Evolutionary conservation across 495 filamentous ascomycete genomes (phyloP), one percentile per base, ranked within the genome.

Genomic region (Cercophora newfieldiana): DNA sequence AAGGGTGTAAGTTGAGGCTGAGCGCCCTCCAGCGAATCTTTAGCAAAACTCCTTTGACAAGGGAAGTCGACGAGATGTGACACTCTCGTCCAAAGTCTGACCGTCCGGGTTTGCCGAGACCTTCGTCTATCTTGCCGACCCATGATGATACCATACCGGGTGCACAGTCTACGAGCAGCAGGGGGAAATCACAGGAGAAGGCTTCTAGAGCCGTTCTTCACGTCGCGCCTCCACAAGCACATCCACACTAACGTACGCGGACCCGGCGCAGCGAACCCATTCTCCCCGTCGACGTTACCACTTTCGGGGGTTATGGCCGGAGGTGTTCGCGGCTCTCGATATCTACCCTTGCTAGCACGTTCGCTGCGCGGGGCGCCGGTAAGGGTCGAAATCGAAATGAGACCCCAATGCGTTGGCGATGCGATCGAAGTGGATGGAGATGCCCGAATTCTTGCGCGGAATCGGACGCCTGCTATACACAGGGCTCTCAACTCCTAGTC

Each of bases 321-420:
- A 37, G 21, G 21, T 29, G 55, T 58, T 33, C 48, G 26, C 12
- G 60, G 26, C 25, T 58, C 55, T 19, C 26, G 26, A 33, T 3
- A 7, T 14, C 25, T 7, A 62, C 60, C 60, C 60, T 31, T 62
- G 60, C 25, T 21, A 19, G 54, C 0, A 21, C 60, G 22, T 25
- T 8, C 24, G 18, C 55, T 16, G 10, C n/a, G 55, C n/a, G 55
- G 55, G 26, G 22, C 22, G 12, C 50, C 19, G n/a, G 33, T 19
- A 37, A 19, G 30, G 29, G 31, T 7, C n/a, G 37, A 18, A 7
- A n/a, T 47, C 16, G 21, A 62, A 62, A 51, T 12, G 60, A 51
- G 60, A 26, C 60, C 21, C 22, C 60, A 62, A 19, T 7, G 49
- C 48, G 60, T 51, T 26, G 44, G 22, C 19, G 49, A 62, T 48